Percentiles rank a stretch among this genome's conserved stretches.
Conservation (phyloP, 2,329 filamentous ascomycete species). For the Xenoacremonium recifei region DNA sequence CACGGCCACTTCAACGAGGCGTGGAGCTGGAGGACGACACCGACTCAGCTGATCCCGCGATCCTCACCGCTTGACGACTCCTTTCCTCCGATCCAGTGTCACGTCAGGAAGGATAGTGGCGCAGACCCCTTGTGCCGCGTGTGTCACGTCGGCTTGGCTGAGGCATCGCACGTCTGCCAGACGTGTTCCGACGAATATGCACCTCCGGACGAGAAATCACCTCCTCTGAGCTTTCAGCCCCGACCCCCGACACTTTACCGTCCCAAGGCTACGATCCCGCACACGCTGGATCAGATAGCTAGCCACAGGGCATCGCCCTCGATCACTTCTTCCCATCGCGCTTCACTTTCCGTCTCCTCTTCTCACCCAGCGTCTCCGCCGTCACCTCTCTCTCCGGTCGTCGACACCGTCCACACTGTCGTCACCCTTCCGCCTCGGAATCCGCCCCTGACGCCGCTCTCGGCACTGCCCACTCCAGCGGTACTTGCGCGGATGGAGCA, state of each 20-base stretch:
- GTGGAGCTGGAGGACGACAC: conserved; percentile 1
- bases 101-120: conserved; percentile 21
- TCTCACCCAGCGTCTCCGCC: conserved; percentile 9
- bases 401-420: conserved; percentile 9
- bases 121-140: conserved; percentile 19
- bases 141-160: conserved; percentile 21
- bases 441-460: conserved; percentile 16
- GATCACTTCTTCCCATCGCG: conserved; percentile 16
- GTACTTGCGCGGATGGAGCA: conserved; percentile 19
- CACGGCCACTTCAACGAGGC: not conserved
- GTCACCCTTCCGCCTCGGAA: conserved; percentile 6
- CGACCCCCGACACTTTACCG: conserved; percentile 7
- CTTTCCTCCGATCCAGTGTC: conserved; percentile 17
- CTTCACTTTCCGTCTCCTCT: conserved; percentile 6
- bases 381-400: too few species aligned
- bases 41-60: conserved; percentile 12
- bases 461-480: conserved; percentile 20
- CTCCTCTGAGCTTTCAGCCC: not conserved
- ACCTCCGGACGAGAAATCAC: not conserved
- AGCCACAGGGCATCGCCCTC: conserved; percentile 1
- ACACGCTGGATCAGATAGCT: not conserved
- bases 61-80: conserved; percentile 18
- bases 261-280: not conserved
- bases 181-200: conserved; percentile 21
- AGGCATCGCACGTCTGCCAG: conserved; percentile 20